These are phyloP conservation scores for Hepatocystis sp. DNA, from an alignment of 169 alveolate species.

Conservation along the genomic window DNA sequence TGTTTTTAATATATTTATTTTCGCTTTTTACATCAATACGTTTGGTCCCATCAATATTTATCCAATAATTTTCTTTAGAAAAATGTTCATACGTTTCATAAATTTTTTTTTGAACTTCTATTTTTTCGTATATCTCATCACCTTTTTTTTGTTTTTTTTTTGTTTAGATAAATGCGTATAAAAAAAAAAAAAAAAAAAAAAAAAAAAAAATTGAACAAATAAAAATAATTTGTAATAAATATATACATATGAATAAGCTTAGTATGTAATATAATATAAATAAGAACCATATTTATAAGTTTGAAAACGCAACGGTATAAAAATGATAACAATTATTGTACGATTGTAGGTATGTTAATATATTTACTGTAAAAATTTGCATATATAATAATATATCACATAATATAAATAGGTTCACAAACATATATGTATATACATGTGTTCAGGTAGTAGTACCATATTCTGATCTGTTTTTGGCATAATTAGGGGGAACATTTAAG, in stretches of 20 bases:
- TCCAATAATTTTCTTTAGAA: conserved; percentile 56
- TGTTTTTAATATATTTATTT: not conserved
- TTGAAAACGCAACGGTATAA: too few relatives aligned
- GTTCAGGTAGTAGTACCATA: conserved; percentile 24
- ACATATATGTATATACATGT: not conserved
- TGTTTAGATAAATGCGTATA: not conserved
- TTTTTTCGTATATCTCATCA: conserved; percentile 61
- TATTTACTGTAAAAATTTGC: too few relatives aligned
- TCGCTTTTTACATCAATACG: conserved; percentile 30
- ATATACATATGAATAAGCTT: too few relatives aligned
- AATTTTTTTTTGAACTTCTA: conserved; percentile 66
- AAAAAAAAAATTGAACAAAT: too few relatives aligned
- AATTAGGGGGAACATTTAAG: conserved; percentile 52
- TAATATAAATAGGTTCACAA: too few relatives aligned
- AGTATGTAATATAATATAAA: too few relatives aligned
- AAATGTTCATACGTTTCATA: conserved; percentile 43
- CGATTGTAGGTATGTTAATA: too few relatives aligned
- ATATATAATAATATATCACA: too few relatives aligned
- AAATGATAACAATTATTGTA: too few relatives aligned
- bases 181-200: not conserved
- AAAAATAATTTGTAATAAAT: too few relatives aligned
- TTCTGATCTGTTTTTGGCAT: conserved; percentile 57
- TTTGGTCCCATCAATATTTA: conserved; percentile 74
- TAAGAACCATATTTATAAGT: too few relatives aligned
- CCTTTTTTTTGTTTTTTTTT: too few relatives aligned